phyloP scores from a whole-genome alignment of 2,329 filamentous ascomycete genomes.

The Drechslerella stenobrocha region DNA sequence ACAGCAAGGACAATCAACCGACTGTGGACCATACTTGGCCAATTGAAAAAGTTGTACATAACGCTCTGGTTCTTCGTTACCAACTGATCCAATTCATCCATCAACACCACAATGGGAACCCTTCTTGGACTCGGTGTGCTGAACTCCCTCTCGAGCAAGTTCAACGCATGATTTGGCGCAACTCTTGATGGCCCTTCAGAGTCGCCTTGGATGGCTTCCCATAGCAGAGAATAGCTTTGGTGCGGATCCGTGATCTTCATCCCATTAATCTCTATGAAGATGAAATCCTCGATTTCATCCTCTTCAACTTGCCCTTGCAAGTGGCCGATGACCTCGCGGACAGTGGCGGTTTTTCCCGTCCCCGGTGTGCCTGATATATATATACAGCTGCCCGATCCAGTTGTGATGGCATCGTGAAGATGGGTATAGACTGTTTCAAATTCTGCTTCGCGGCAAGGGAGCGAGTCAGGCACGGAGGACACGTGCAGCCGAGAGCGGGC shows the following conservation, averaged over 20 bases:
- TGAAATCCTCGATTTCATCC: constrained; percentile 96
- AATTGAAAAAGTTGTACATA: constrained; percentile 99
- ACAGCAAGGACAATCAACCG: constrained; percentile 94
- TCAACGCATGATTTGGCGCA: constrained; percentile 85
- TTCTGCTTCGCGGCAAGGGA: constrained; percentile 89
- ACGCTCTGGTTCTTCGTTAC: constrained; percentile 99
- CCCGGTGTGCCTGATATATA: constrained; percentile 99
- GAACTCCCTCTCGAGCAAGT: constrained; percentile 89
- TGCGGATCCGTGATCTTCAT: constrained; percentile 99
- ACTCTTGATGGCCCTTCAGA: constrained; percentile 62
- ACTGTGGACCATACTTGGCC: constrained; percentile 88
- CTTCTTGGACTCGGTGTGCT: constrained; percentile 84
- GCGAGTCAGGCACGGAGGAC: constrained; percentile 81
- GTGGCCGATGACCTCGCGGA: constrained; percentile 87
- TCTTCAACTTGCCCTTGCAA: constrained; percentile 83
- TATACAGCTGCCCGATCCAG: constrained; percentile 92
- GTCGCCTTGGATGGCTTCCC: constrained; percentile 93
- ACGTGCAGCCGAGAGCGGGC: constrained; percentile 89
- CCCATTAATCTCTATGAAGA: constrained; percentile 98
- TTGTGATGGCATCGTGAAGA: constrained; percentile 88
- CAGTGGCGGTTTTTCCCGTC: constrained; percentile 95
- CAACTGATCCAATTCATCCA: constrained; percentile 97
- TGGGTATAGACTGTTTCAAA: constrained; percentile 91
- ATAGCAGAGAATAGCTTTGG: constrained; percentile 90
- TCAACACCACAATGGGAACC: constrained; percentile 92